Evolutionary conservation across 108 stramenopile species (phyloP).

Genomic region (Nitzschia palea): DNA sequence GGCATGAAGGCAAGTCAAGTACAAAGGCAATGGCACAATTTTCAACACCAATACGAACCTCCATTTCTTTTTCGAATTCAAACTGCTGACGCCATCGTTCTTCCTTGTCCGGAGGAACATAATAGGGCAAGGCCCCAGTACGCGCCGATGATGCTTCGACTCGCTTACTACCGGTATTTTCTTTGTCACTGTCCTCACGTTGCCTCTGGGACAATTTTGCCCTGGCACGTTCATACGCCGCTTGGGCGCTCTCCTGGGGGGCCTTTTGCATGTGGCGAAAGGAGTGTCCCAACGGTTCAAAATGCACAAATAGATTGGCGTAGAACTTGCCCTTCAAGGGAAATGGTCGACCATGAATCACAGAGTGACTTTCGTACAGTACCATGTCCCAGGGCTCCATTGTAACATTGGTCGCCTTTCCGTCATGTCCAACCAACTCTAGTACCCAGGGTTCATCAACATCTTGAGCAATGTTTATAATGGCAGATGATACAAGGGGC

Average conservation of each 20-base stretch:
- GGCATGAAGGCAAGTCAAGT: conserved; percentile 3
- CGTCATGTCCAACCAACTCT: conserved; percentile 90
- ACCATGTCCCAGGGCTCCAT: conserved; percentile 91
- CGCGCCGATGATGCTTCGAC: conserved; percentile 30
- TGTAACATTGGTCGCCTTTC: conserved; percentile 84
- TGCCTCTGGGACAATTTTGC: background rate
- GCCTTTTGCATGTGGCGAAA: conserved; percentile 24
- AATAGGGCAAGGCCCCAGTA: conserved; percentile 14
- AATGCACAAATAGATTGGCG: conserved; percentile 91
- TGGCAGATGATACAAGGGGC: conserved; percentile 86
- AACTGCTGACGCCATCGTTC: conserved; percentile 39
- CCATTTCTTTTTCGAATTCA: conserved; percentile 25
- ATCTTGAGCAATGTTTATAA: conserved; percentile 88
- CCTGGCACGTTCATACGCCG: background rate
- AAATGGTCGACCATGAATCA: conserved; percentile 93
- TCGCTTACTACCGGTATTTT: conserved; percentile 3
- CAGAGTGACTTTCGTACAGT: conserved; percentile 88
- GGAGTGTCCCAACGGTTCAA: conserved; percentile 72
- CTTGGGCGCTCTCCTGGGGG: background rate
- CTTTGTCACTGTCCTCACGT: background rate
- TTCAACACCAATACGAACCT: conserved; percentile 12
- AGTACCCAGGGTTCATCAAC: conserved; percentile 84
- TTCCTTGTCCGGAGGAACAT: conserved; percentile 26
- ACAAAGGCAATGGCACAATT: background rate
- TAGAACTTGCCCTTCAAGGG: conserved; percentile 74